Evolutionary conservation across 2,329 filamentous ascomycete genomes (phyloP).

Genomic region (Pseudogymnoascus sp.): DNA sequence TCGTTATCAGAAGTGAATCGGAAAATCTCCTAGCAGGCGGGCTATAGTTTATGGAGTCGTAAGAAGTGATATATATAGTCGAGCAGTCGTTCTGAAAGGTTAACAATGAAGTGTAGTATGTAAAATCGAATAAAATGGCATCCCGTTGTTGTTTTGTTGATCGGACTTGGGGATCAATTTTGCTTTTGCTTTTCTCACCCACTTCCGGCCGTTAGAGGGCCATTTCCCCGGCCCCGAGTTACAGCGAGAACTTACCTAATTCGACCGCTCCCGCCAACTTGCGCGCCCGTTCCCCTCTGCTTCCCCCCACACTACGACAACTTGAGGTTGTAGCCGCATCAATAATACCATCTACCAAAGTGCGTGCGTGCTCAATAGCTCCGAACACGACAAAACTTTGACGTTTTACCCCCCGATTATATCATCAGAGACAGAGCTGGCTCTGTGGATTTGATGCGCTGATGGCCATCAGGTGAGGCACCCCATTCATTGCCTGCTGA

Average conservation of each 20-base stretch:
- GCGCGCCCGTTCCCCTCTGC: neutral
- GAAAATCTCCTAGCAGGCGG: neutral
- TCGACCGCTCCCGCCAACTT: neutral
- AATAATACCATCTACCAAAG: conserved; percentile 2
- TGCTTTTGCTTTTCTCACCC: conserved; percentile 9
- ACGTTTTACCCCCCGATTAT: neutral
- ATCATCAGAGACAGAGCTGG: conserved; percentile 5
- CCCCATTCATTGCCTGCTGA: conserved; percentile 13
- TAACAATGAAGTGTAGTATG: neutral
- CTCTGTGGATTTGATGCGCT: conserved; percentile 16
- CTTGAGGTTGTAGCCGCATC: conserved; percentile 1
- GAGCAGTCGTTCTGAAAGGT: neutral
- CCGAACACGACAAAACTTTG: neutral
- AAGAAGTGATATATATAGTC: neutral
- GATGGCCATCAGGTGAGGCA: conserved; percentile 45
- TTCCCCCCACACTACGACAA: neutral
- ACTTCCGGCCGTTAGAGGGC: neutral
- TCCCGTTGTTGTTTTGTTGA: conserved; percentile 1
- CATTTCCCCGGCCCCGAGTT: neutral
- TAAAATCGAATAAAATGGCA: neutral
- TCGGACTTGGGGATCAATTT: neutral
- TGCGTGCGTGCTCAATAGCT: conserved; percentile 4
- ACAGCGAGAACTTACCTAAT: conserved; percentile 9
- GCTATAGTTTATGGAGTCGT: neutral
- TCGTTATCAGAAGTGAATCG: conserved; percentile 7